Base-by-base conservation (phyloP, 768 basidiomycete species). In the Calocera cornea region DNA sequence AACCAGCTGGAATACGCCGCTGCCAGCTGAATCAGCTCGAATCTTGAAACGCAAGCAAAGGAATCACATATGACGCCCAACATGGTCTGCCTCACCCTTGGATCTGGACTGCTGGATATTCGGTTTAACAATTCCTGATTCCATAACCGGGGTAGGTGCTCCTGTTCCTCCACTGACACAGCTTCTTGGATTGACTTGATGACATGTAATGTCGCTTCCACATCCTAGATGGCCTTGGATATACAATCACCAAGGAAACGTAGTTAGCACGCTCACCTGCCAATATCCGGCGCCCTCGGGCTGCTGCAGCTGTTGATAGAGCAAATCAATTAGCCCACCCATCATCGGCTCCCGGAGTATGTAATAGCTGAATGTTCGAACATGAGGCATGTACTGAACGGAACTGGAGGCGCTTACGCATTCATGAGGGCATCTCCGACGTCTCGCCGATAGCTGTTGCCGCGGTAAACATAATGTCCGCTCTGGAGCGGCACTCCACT, bases 181-280 rank as follows among this genome's bases (percentile, higher is more conserved):
- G 92, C 92, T 79, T 97, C 95, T 72, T 95, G 90, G 10, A 93
- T 81, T 5, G 88, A 88, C 79, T 87, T 86, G 41, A 95, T 81
- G 72, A 90, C 94, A 73, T 95, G 90, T 7, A 97, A 75, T 0
- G 87, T 87, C 1, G 89, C 89, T 76, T 97, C 95, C 41, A 93
- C 83, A 68, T 90, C 87, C 91, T 95, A 70, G 0, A 64, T 10
- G 64, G 11, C 1, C n/a, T 14, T 17, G 27, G 7, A 11, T 11
- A 63, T 16, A 34, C 33, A 3, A 8, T 33, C 22, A 12, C 19
- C 12, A 31, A n/a, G n/a, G 3, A 27, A 12, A 34, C 2, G 33
- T 12, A 36, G 22, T 16, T 33, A 14, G 31, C 31, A 10, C 34
- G 68, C 74, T 64, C 65, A 90, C 93, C 84, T 93, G 88, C 91